A percentile compares a stretch with the other conserved stretches of the same genome.
These are phyloP conservation scores for Saprolegnia parasitica DNA, from an alignment of 352 stramenopile species.

Conservation along the genomic window DNA sequence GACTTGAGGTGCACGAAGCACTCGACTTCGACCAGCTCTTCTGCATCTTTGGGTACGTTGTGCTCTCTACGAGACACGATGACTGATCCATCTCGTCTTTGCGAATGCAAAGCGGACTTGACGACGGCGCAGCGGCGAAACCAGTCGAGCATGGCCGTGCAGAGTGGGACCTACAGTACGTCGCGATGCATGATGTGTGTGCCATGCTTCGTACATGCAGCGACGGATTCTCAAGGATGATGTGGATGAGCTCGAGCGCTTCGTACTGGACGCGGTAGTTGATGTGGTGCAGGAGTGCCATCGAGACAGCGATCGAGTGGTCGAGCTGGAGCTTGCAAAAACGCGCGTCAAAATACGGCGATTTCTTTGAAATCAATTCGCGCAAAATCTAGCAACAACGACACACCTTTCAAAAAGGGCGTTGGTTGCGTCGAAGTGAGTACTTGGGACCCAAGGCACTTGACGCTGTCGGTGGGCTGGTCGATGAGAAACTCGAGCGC, in stretches of 20 bases:
- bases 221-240: conserved; percentile 36
- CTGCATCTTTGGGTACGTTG: conserved; percentile 14
- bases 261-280: conserved; percentile 52
- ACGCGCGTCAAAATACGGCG: conserved; percentile 44
- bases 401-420: background rate
- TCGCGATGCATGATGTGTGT: too few species aligned
- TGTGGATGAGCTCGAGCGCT: conserved; percentile 53
- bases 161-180: conserved; percentile 36
- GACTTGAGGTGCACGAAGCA: conserved; percentile 27
- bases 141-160: conserved; percentile 36
- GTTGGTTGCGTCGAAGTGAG: background rate
- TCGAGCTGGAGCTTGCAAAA: conserved; percentile 39
- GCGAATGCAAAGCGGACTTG: conserved; percentile 34
- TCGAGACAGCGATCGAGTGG: conserved; percentile 39
- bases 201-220: conserved; percentile 34
- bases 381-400: conserved; percentile 40
- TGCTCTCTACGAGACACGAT: too few species aligned
- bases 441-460: conserved; percentile 54
- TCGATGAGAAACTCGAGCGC: conserved; percentile 46
- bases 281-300: conserved; percentile 37
- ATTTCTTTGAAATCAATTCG: conserved; percentile 46
- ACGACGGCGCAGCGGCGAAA: conserved; percentile 39
- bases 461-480: conserved; percentile 34
- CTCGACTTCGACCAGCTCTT: conserved; percentile 26
- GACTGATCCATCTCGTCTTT: too few species aligned